Evolutionary conservation across 2,329 filamentous ascomycete genomes (phyloP).

Genomic region (Fusarium albidum): DNA sequence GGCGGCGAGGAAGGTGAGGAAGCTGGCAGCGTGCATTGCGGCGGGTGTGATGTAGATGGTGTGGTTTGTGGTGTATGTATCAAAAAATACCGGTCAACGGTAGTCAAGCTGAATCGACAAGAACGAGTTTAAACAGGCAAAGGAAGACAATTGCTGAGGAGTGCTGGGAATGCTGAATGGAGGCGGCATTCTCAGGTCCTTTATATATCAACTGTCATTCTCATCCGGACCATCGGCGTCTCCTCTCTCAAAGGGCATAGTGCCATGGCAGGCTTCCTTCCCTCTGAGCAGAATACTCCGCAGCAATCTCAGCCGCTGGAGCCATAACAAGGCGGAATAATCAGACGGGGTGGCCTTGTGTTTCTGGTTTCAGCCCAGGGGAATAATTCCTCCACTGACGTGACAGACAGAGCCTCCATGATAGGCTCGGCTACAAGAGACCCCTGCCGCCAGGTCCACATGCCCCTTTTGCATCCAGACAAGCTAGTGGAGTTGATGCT

Average conservation of each 20-base stretch:
- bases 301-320: neutral
- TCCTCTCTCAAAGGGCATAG: neutral
- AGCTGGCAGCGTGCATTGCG: conserved; percentile 29
- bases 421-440: neutral
- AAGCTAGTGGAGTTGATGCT: neutral
- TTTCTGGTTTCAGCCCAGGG: neutral
- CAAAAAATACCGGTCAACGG: conserved; percentile 15
- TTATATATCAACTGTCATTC: neutral
- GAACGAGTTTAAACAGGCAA: neutral
- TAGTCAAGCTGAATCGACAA: neutral
- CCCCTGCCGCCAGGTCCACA: neutral
- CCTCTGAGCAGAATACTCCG: too few relatives aligned
- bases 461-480: neutral
- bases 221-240: neutral
- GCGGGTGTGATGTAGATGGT: neutral
- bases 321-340: neutral
- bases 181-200: neutral
- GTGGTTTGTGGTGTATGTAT: too few relatives aligned
- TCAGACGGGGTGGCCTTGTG: neutral
- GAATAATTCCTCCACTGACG: conserved; percentile 7
- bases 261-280: neutral
- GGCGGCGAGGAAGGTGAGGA: conserved; percentile 28
- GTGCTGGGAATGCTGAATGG: neutral
- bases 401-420: neutral
- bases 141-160: too few relatives aligned